These are phyloP conservation scores for Pyropia yezoensis DNA, from an alignment of 23 red algal species.

Conservation along the genomic window DNA sequence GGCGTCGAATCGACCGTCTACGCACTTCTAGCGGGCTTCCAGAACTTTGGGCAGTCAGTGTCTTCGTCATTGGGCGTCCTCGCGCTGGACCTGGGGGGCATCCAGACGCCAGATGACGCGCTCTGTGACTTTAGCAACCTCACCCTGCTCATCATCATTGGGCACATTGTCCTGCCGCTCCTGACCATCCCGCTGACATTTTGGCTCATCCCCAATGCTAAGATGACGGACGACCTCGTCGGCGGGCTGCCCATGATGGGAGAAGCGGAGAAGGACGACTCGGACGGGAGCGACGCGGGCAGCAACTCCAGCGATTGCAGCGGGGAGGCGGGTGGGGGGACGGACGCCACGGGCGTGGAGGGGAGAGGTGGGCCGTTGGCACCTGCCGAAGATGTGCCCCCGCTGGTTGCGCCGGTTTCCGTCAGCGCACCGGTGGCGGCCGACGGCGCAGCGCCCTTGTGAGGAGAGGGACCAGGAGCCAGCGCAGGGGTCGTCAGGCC, in stretches of 20 bases:
- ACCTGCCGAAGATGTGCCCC: too few relatives aligned
- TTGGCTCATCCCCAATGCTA: slow-evolving; percentile 33
- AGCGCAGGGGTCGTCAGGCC: too few relatives aligned
- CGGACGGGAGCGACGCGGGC: too few relatives aligned
- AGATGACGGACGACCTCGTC: slow-evolving; percentile 54
- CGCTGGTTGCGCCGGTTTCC: too few relatives aligned
- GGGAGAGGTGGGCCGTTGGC: too few relatives aligned
- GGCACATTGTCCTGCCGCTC: slow-evolving; percentile 42
- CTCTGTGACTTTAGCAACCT: slow-evolving; percentile 53
- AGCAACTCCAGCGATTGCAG: too few relatives aligned
- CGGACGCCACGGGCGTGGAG: too few relatives aligned
- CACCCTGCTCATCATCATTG: slow-evolving; percentile 37
- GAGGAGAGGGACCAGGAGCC: too few relatives aligned
- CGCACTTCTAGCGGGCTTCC: slow-evolving; percentile 46
- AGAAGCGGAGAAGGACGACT: too few relatives aligned
- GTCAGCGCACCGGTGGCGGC: too few relatives aligned
- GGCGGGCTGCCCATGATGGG: background rate
- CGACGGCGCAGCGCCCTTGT: too few relatives aligned
- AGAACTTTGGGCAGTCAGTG: slow-evolving; percentile 45
- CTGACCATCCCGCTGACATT: slow-evolving; percentile 44
- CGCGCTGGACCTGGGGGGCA: slow-evolving; percentile 23
- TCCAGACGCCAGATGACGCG: slow-evolving; percentile 18
- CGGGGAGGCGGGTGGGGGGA: too few relatives aligned
- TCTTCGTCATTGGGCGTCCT: slow-evolving; percentile 34
- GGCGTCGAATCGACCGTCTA: slow-evolving; percentile 66